These are phyloP conservation scores for Colletotrichum sidae DNA, from an alignment of 2,329 filamentous ascomycete species.

Conservation along the genomic window DNA sequence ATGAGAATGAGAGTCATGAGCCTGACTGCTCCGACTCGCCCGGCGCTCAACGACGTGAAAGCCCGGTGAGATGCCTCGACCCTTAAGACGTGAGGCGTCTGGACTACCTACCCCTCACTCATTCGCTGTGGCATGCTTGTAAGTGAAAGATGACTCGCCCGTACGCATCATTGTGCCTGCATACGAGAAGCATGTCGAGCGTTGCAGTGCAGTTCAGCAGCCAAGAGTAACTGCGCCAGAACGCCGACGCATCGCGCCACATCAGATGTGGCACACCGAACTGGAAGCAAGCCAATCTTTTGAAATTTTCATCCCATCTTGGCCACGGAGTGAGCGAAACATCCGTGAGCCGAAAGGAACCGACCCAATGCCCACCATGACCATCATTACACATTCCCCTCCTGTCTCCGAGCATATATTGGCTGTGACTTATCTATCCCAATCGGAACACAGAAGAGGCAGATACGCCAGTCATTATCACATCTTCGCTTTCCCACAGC, in stretches of 20 bases:
- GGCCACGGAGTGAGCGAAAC: neutral
- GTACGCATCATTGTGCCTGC: conserved; percentile 15
- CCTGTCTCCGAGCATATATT: neutral
- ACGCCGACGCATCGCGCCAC: neutral
- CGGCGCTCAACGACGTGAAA: no score
- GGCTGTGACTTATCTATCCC: no score
- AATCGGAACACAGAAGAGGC: no score
- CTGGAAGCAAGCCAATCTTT: neutral
- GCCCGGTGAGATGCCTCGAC: no score
- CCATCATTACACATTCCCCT: neutral
- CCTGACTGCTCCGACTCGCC: no score
- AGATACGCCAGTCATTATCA: no score
- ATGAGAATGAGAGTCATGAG: no score
- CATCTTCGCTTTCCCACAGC: no score
- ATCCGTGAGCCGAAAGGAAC: neutral
- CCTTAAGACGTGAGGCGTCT: neutral
- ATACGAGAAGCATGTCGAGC: conserved; percentile 1
- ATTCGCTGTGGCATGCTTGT: neutral
- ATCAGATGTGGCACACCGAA: neutral
- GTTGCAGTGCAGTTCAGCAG: conserved; percentile 6
- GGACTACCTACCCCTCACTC: neutral
- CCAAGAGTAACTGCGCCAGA: neutral
- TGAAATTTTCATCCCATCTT: neutral
- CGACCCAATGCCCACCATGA: neutral
- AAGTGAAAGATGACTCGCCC: neutral